Evolutionary conservation across 108 stramenopile species (phyloP), one percentile per base, ranked within the genome.

Genomic region (Skeletonema menzelii): DNA sequence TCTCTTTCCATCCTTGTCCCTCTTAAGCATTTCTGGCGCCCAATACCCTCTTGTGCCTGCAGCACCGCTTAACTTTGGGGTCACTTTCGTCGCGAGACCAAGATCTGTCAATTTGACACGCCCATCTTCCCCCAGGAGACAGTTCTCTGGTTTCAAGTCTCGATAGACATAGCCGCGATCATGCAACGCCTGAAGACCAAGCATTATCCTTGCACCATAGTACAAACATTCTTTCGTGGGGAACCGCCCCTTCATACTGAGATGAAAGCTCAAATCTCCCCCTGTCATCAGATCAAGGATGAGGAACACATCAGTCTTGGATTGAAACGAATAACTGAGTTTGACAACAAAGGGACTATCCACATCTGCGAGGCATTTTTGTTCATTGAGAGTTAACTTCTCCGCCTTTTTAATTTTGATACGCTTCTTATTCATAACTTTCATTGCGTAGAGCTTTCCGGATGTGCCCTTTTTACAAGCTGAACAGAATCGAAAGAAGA

Each of bases 201-300:
- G 88, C 87, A 96, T 88, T 44, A 95, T 97, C 31, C 96, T 84
- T 24, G 96, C 95, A 27, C 92, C 85, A 75, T 95, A 98, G 75
- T 96, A 98, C 68, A 84, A 87, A 61, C 87, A 82, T 76, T 91
- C 87, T 59, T 75, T 72, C 56, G 72, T 84, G 42, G 87, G 83
- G 64, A 95, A 95, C 1, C 79, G 66, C 22, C 90, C 87, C 63
- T 88, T 89, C 76, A 90, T 88, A 67, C 89, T 82, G 40, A 96
- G 83, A 69, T 92, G 93, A 57, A 86, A 96, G 24, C 89, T 87
- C 20, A 96, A 79, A 60, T 96, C 95, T 40, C 98, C 97, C 42
- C 98, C 97, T 27, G 95, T 96, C 96, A 97, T 98, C 26, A 99
- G 93, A 86, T 97, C 97, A 27, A 99, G 88, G 61, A 97, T 91